Evolutionary conservation across 352 stramenopile species (phyloP), one percentile per base, ranked within the genome.

Genomic region (Plasmopara muralis): DNA sequence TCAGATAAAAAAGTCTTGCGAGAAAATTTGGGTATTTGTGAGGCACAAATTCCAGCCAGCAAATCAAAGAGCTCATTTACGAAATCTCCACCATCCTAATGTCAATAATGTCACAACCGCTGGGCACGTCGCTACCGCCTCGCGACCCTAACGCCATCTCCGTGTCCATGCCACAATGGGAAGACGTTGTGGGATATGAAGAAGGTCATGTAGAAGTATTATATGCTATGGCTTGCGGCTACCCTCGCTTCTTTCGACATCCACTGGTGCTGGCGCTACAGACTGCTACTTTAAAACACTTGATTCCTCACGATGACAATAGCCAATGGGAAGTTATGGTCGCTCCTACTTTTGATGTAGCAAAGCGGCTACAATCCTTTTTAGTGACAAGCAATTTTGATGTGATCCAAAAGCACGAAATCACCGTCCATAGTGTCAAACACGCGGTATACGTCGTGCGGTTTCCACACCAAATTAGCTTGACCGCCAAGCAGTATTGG

Each of bases 201-300:
- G 85, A 97, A 64, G 85, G 73, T 13, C 67, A 76, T 20, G 48
- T 70, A 7, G 63, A 79, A 14, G 70, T 95, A 18, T 62, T 94
- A 16, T 50, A 64, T 12, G 77, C 75, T 28, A 72, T 97, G 62
- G 73, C 68, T 12, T 93, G 85, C 62, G 91, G 89, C 28, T 97
- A 97, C 66, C 91, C 91, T 47, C 86, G 91, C 50, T 97, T 97
- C 72, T 89, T 97, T 43, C 92, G 89, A 57, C 86, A 97, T 54
- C 84, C 83, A 30, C 63, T 89, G 39, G 81, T 97, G 28, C 57
- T 83, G 37, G 56, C 78, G 64, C 76, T 97, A 12, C 54, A 68
- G 35, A 52, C 62, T 46, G 50, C 62, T 9, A 63, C 80, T 13
- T 46, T 58, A 40, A 46, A 46, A 30, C 63, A 75, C 35, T 50